Conservation (phyloP, 75 land plant genomes). For the Sequoia sempervirens region DNA sequence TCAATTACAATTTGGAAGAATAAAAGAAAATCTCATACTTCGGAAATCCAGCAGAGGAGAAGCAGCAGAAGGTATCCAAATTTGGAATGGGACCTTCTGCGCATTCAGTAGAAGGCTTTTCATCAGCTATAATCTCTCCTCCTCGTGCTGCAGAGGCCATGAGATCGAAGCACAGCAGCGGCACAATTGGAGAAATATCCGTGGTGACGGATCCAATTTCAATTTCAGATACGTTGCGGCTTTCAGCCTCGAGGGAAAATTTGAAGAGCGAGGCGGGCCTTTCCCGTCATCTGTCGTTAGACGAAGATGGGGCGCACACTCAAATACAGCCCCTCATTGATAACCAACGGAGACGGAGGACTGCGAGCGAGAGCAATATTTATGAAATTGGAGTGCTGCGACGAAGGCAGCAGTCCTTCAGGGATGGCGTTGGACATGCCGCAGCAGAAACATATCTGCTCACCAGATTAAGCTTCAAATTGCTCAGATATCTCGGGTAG, state of each 20-base stretch:
- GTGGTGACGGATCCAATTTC: not conserved
- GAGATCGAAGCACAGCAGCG: not conserved
- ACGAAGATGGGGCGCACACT: not conserved
- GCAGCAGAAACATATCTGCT: constrained; percentile 78
- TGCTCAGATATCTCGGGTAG: constrained; percentile 77
- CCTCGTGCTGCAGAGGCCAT: not conserved
- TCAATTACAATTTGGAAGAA: not conserved
- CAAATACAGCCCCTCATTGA: not conserved
- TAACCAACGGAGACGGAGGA: constrained; percentile 10
- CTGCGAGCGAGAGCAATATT: constrained; percentile 8
- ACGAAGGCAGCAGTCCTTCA: constrained; percentile 29
- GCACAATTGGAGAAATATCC: not conserved
- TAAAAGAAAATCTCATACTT: too few species aligned
- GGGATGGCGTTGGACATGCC: constrained; percentile 61
- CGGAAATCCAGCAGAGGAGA: constrained; percentile 9
- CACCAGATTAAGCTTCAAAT: constrained; percentile 58
- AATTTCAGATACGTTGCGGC: not conserved
- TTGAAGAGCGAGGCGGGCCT: not conserved
- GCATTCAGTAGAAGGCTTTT: not conserved
- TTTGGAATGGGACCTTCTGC: not conserved
- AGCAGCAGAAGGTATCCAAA: not conserved
- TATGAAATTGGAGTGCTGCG: not conserved
- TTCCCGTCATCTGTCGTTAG: constrained; percentile 4
- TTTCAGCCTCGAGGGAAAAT: not conserved
- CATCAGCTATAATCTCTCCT: not conserved